Conservation (phyloP, 2,329 filamentous ascomycete species). For the Aspergillus sp. region DNA sequence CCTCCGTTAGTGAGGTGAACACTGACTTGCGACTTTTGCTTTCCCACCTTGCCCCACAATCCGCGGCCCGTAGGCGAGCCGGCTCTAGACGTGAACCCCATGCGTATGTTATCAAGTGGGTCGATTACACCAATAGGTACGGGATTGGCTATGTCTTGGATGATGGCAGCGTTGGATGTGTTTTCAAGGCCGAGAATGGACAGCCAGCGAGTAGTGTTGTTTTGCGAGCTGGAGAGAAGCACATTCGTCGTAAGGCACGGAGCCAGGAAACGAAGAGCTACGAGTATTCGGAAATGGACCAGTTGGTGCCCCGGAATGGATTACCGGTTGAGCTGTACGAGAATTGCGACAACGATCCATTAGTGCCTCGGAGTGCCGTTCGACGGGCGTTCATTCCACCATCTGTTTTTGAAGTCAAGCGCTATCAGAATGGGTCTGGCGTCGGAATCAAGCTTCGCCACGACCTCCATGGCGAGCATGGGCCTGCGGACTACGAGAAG, state of each 20-base stretch:
- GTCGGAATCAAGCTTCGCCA: constrained; percentile 28
- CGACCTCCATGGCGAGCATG: constrained; percentile 24
- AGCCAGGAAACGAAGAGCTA: constrained; percentile 28
- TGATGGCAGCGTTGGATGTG: constrained; percentile 45
- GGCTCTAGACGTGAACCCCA: constrained; percentile 28
- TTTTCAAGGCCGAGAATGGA: constrained; percentile 42
- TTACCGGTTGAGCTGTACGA: constrained; percentile 44
- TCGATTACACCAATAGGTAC: constrained; percentile 47
- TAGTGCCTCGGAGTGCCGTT: constrained; percentile 30
- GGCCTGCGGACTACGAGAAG: constrained; percentile 40
- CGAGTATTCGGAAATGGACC: constrained; percentile 36
- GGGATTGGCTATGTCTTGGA: constrained; percentile 47
- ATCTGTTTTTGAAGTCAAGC: constrained; percentile 33
- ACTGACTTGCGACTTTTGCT: constrained; percentile 34
- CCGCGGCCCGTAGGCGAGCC: constrained; percentile 25
- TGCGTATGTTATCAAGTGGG: constrained; percentile 47
- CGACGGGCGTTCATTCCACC: constrained; percentile 36
- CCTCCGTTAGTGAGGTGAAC: constrained; percentile 35
- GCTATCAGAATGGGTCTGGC: constrained; percentile 16
- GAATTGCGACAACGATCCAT: constrained; percentile 29
- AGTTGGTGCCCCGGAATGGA: constrained; percentile 39
- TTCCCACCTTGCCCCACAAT: constrained; percentile 27
- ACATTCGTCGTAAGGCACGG: constrained; percentile 41
- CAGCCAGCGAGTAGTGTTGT: constrained; percentile 41
- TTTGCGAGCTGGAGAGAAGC: constrained; percentile 40